Conservation (phyloP, 768 basidiomycete genomes). For the Lentinula guzmanii region DNA sequence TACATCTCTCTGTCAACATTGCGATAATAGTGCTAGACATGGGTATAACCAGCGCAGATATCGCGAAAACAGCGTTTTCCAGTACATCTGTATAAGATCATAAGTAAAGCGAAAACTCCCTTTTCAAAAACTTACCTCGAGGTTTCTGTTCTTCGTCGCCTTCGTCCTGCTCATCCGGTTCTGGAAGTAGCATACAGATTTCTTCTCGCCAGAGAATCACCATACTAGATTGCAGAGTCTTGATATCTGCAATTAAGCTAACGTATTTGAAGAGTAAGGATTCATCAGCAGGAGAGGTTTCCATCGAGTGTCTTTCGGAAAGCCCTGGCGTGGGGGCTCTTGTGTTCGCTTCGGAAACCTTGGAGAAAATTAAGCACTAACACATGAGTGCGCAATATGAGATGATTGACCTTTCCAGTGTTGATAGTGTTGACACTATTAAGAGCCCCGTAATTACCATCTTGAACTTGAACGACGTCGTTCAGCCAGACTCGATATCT, state of each 20-base stretch:
- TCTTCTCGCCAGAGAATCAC: conserved; percentile 62
- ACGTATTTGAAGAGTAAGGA: conserved; percentile 58
- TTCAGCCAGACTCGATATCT: conserved; percentile 81
- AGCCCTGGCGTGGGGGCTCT: conserved; percentile 48
- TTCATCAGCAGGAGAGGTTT: conserved; percentile 59
- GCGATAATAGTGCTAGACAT: conserved; percentile 59
- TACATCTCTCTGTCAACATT: conserved; percentile 76
- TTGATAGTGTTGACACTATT: conserved; percentile 16
- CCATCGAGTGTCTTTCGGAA: conserved; percentile 44
- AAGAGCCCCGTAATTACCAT: conserved; percentile 17
- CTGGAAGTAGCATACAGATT: conserved; percentile 57
- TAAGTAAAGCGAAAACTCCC: neutral
- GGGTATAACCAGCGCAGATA: conserved; percentile 49
- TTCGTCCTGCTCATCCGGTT: conserved; percentile 25
- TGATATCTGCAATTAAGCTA: conserved; percentile 64
- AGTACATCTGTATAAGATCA: conserved; percentile 42
- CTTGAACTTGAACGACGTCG: conserved; percentile 40
- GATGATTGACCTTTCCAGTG: conserved; percentile 26
- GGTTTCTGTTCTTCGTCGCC: conserved; percentile 26
- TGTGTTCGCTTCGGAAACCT: conserved; percentile 15
- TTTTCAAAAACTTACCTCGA: conserved; percentile 40
- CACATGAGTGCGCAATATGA: neutral
- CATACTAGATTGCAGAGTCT: conserved; percentile 45
- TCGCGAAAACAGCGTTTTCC: conserved; percentile 37
- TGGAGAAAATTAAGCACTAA: conserved; percentile 2